Percentiles rank a stretch among this genome's conserved stretches.
phyloP scores from a whole-genome alignment of 257 asterid genomes.

The Mentha longifolia region DNA sequence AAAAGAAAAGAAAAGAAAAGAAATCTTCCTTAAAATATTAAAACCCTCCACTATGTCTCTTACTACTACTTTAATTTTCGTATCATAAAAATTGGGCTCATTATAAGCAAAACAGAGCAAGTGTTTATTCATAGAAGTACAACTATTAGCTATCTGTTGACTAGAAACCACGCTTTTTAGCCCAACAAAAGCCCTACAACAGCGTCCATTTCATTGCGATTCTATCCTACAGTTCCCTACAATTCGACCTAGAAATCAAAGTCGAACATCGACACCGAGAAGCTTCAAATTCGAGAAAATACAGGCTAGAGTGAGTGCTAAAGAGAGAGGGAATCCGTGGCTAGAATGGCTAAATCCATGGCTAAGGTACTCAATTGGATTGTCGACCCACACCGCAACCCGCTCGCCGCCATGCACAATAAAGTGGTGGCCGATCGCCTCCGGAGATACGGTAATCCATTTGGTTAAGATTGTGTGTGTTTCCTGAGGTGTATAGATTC shows the following conservation, averaged over 20 bases:
- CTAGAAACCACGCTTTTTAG: neutral
- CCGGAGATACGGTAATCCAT: constrained; percentile 53
- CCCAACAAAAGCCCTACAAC: constrained; percentile 26
- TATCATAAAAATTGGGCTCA: too few species aligned
- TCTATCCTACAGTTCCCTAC: constrained; percentile 32
- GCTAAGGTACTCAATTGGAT: constrained; percentile 59
- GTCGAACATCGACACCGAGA: constrained; percentile 9
- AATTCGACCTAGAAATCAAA: constrained; percentile 16
- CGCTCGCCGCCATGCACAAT: constrained; percentile 75
- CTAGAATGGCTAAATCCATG: constrained; percentile 28
- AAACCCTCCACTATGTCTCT: too few species aligned
- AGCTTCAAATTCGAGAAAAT: constrained; percentile 27
- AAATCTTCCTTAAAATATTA: too few species aligned
- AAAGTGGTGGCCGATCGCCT: constrained; percentile 62
- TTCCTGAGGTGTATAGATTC: neutral
- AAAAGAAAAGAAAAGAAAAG: too few species aligned
- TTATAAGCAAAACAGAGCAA: too few species aligned
- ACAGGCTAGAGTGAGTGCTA: neutral
- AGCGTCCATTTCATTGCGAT: neutral
- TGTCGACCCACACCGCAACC: constrained; percentile 76
- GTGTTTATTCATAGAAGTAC: too few species aligned
- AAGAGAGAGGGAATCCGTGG: neutral
- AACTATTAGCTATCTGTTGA: too few species aligned
- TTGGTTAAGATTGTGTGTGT: neutral
- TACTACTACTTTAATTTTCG: too few species aligned